These are phyloP conservation scores for Hyaloscypha variabilis DNA, from an alignment of 495 filamentous ascomycete species.

Conservation along the genomic window DNA sequence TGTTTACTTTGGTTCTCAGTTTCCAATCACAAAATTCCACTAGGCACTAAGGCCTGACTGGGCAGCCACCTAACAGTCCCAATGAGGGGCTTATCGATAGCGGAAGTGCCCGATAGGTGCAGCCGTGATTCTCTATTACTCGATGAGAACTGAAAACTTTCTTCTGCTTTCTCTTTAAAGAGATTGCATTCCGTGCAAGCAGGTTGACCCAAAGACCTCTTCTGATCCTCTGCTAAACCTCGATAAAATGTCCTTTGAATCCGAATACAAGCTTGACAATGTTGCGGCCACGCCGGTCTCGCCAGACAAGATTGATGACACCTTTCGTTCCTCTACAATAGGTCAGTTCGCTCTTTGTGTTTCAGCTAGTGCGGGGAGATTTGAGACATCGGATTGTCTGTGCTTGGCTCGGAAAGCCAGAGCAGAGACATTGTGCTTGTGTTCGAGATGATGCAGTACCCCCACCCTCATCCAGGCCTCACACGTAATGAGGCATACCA, in stretches of 20 bases:
- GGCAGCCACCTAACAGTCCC: background rate
- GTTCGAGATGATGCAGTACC: background rate
- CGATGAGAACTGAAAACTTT: conserved; percentile 26
- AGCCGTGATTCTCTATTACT: conserved; percentile 26
- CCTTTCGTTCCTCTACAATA: conserved; percentile 70
- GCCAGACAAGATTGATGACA: conserved; percentile 65
- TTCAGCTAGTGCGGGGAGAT: background rate
- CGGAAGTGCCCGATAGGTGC: conserved; percentile 19
- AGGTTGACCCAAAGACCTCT: background rate
- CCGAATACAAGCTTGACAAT: conserved; percentile 46
- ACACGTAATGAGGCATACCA: conserved; percentile 13
- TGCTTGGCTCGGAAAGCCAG: background rate
- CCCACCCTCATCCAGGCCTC: background rate
- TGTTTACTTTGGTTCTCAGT: background rate
- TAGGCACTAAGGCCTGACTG: background rate
- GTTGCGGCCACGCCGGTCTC: conserved; percentile 51
- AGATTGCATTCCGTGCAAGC: background rate
- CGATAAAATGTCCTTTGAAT: conserved; percentile 29
- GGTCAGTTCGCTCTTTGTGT: conserved; percentile 49
- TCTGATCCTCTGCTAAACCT: background rate
- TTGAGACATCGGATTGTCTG: background rate
- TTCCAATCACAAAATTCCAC: background rate
- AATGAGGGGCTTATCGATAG: conserved; percentile 12
- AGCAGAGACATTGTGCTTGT: conserved; percentile 7
- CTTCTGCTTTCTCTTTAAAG: background rate